phyloP scores from a whole-genome alignment of 768 basidiomycete genomes.

The Hortiboletus campestris region DNA sequence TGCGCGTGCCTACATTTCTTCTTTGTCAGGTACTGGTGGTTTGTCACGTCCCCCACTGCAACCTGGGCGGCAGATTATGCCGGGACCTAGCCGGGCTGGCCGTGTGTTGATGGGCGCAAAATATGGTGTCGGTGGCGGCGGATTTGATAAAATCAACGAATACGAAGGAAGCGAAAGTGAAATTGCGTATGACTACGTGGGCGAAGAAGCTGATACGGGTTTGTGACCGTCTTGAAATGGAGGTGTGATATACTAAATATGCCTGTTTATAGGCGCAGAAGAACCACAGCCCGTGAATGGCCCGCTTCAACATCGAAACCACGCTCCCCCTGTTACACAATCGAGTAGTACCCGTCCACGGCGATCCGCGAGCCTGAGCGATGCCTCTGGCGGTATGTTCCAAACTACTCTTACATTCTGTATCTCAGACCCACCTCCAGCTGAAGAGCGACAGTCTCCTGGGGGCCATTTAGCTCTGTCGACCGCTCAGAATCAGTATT shows the following conservation, averaged over 20 bases:
- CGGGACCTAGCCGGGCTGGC: constrained; percentile 46
- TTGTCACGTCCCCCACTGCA: constrained; percentile 41
- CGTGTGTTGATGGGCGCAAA: constrained; percentile 46
- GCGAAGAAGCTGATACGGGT: constrained; percentile 45
- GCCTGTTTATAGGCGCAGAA: constrained; percentile 29
- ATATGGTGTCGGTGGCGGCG: constrained; percentile 28
- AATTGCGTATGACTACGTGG: constrained; percentile 27
- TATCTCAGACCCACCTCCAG: constrained; percentile 21
- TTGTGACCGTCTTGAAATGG: constrained; percentile 12
- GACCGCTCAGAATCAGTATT: constrained; percentile 22
- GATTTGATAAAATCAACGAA: constrained; percentile 51
- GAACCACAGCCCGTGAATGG: constrained; percentile 28
- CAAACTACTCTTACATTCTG: constrained; percentile 25
- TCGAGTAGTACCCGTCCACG: constrained; percentile 56
- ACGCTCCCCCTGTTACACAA: constrained; percentile 28
- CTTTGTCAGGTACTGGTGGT: constrained; percentile 32
- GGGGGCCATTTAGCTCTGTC: constrained; percentile 14
- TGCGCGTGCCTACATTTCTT: constrained; percentile 32
- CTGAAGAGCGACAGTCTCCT: constrained; percentile 30
- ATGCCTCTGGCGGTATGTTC: constrained; percentile 41
- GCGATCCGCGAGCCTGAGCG: constrained; percentile 77
- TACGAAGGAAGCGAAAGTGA: constrained; percentile 43
- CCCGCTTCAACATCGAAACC: constrained; percentile 26
- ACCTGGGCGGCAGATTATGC: constrained; percentile 40
- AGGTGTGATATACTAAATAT: constrained; percentile 18